Base-by-base conservation (phyloP, 495 filamentous ascomycete genomes). In the Lasiosphaeria ovina region DNA sequence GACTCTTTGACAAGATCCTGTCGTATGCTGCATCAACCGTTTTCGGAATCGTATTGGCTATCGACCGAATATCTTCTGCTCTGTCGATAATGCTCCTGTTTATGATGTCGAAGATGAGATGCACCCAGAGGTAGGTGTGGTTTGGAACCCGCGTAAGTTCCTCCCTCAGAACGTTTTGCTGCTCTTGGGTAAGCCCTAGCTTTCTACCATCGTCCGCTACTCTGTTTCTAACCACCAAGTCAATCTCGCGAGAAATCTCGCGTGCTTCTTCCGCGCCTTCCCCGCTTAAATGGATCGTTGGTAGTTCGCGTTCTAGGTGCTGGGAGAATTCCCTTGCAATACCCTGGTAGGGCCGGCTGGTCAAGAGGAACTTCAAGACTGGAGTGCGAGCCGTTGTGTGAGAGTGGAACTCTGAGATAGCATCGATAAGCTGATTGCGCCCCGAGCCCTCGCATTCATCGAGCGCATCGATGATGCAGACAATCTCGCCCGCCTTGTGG, bases 391-490 rank as follows among this genome's bases (percentile, higher is more conserved):
- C 7, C n/a, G 17, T 24, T 33, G 3, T 14, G 33, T 35, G 24
- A 24, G 24, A 24, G 24, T 24, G 24, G 24, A 24, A 24, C 0
- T 24, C 2, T 24, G 24, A 54, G 14, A 56, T 9, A 16, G 35
- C 35, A 3, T 54, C 60, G 24, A 64, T 47, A 8, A 69, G 54
- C 36, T 56, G n/a, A 54, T 9, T 7, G 31, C 58, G 40, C 35
- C 24, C 58, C 6, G 12, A 31, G 14, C 64, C 47, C 47, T 59
- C 62, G 56, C 74, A 77, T 64, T 76, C 74, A 51, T 79, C 75
- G 0, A 84, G 65, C 6, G 78, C 78, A 64, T 84, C 81, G 4
- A 85, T 35, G 42, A 84, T 59, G 51, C 76, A 81, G 36, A 83
- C 61, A 35, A 83, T 71, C 50, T 78, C 69, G 17, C 75, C 75